phyloP scores from a whole-genome alignment of 2,329 filamentous ascomycete genomes.

The Colletotrichum cereale region DNA sequence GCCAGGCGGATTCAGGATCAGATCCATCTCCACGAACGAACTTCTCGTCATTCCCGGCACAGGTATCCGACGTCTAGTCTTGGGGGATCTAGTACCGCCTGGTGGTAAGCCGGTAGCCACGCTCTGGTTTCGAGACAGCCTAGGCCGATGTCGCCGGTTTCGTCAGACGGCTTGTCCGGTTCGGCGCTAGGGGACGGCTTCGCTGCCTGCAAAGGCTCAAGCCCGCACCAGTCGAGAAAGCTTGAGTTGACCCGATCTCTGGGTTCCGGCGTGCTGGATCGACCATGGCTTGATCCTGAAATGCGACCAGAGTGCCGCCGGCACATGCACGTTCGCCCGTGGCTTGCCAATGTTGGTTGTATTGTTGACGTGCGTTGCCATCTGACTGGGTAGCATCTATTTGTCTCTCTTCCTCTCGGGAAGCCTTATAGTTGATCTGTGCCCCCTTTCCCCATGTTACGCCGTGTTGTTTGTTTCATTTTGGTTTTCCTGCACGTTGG shows the following conservation, averaged over 20 bases:
- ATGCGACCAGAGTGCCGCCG: no score
- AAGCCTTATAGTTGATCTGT: background rate
- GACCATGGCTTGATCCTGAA: background rate
- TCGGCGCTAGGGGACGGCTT: background rate
- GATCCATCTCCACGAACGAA: no score
- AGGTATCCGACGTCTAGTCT: no score
- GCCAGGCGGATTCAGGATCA: no score
- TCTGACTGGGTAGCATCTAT: background rate
- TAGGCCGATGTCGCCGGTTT: background rate
- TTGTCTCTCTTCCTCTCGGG: background rate
- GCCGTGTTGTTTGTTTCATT: background rate
- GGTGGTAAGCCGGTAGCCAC: background rate
- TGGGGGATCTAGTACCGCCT: background rate
- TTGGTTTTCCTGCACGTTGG: no score
- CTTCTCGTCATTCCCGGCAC: no score
- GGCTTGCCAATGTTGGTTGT: background rate
- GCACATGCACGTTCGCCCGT: background rate
- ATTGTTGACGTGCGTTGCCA: background rate
- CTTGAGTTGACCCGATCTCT: background rate
- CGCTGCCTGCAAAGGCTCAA: no score
- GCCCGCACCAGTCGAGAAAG: background rate
- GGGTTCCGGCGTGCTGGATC: background rate
- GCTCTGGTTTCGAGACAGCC: background rate
- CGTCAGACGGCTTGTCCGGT: background rate
- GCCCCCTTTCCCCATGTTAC: accelerated